Conservation (phyloP, 2,329 filamentous ascomycete species). For the Colletotrichum salicis region DNA sequence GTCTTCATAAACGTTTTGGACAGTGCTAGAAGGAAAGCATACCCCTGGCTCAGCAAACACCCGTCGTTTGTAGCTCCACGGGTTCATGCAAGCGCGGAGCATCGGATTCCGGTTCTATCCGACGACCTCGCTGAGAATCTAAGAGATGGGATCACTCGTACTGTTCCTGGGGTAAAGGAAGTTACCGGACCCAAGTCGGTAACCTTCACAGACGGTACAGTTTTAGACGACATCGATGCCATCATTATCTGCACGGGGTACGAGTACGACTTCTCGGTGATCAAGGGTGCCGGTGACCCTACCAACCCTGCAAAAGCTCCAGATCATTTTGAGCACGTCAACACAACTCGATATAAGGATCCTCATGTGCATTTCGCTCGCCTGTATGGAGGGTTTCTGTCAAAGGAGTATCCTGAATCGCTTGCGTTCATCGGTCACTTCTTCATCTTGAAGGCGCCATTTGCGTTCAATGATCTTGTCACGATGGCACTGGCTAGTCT, state of each 20-base stretch:
- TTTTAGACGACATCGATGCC: slow-evolving; percentile 46
- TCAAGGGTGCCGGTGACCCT: slow-evolving; percentile 43
- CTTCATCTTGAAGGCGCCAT: slow-evolving; percentile 40
- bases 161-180: slow-evolving; percentile 42
- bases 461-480: slow-evolving; percentile 43
- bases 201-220: slow-evolving; percentile 42
- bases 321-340: slow-evolving; percentile 40
- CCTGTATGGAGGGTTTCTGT: slow-evolving; percentile 45
- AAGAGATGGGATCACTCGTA: slow-evolving; percentile 40
- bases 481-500: slow-evolving; percentile 45
- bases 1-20: slow-evolving; percentile 6
- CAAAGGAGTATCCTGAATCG: slow-evolving; percentile 46
- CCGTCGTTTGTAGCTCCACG: slow-evolving; percentile 22
- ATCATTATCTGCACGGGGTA: slow-evolving; percentile 48
- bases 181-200: slow-evolving; percentile 44
- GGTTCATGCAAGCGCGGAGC: slow-evolving; percentile 24
- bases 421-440: slow-evolving; percentile 44
- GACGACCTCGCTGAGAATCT: slow-evolving; percentile 44
- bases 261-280: slow-evolving; percentile 42
- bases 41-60: slow-evolving; percentile 23
- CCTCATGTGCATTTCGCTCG: slow-evolving; percentile 41
- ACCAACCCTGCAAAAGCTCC: slow-evolving; percentile 41
- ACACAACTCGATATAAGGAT: slow-evolving; percentile 38
- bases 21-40: slow-evolving; percentile 16
- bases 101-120: slow-evolving; percentile 43